phyloP scores from a whole-genome alignment of 805 yeast species.

The Yarrowia osloensis region DNA sequence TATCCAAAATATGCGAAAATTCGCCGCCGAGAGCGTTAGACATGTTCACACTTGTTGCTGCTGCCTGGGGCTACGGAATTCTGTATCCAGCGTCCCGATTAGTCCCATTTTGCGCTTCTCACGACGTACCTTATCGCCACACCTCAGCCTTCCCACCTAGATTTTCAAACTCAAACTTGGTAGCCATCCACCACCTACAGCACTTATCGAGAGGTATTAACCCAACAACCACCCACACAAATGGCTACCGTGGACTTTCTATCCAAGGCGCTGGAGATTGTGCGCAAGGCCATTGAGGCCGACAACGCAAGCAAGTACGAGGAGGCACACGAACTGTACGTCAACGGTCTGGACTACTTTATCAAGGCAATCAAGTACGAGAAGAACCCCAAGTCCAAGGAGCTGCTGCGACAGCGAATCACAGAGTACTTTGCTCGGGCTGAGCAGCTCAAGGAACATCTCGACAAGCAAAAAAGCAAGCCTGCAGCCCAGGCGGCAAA shows the following conservation, averaged over 20 bases:
- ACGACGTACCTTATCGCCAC: conserved; percentile 24
- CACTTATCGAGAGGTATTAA: conserved; percentile 10
- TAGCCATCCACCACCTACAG: background rate
- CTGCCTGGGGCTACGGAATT: background rate
- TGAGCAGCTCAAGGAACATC: conserved; percentile 86
- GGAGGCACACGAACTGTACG: conserved; percentile 91
- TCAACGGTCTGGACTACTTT: conserved; percentile 88
- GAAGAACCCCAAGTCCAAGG: conserved; percentile 86
- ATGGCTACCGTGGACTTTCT: conserved; percentile 62
- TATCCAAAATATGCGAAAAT: background rate
- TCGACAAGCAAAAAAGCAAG: conserved; percentile 60
- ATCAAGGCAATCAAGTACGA: conserved; percentile 96
- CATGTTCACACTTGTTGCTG: too few species aligned
- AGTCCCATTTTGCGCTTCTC: background rate
- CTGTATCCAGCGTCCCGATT: background rate
- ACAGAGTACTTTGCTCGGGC: conserved; percentile 91
- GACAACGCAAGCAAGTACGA: conserved; percentile 88
- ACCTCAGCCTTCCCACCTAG: conserved; percentile 5
- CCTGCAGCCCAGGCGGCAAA: conserved; percentile 54
- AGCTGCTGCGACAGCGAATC: conserved; percentile 81
- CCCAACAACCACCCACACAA: conserved; percentile 14
- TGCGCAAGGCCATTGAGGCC: conserved; percentile 92
- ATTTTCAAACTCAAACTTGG: conserved; percentile 24
- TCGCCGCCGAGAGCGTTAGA: background rate
- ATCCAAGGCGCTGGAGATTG: conserved; percentile 91